A percentile compares a stretch with the other conserved stretches of the same genome.
These are phyloP conservation scores for Omphalotus olearius DNA, from an alignment of 1,284 basidiomycete genomes.

Conservation along the genomic window DNA sequence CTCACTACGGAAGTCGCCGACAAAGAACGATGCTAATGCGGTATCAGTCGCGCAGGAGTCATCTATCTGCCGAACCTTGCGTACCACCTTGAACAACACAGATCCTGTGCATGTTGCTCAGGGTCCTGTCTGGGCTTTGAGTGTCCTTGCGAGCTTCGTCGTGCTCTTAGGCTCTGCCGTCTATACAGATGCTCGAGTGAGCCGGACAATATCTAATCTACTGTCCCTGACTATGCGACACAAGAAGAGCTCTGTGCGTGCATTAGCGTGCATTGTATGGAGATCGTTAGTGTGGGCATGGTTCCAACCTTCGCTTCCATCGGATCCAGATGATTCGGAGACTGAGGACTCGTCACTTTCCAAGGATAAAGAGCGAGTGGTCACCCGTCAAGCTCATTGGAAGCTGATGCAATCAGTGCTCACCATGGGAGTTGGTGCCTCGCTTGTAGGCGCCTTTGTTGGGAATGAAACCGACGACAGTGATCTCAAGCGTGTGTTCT, in stretches of 20 bases:
- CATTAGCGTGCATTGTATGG: constrained; percentile 58
- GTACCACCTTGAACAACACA: constrained; percentile 49
- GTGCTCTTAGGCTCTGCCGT: constrained; percentile 56
- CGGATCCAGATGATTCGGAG: constrained; percentile 29
- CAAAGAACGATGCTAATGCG: constrained; percentile 10
- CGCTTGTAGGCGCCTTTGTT: constrained; percentile 51
- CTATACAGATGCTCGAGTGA: constrained; percentile 41
- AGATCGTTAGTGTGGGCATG: constrained; percentile 60
- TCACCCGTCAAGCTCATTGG: constrained; percentile 41
- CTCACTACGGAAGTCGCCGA: constrained; percentile 24
- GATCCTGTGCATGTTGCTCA: constrained; percentile 59
- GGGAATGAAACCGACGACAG: constrained; percentile 36
- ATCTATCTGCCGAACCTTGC: constrained; percentile 56
- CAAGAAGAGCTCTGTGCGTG: constrained; percentile 57
- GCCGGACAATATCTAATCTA: constrained; percentile 43
- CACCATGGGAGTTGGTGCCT: constrained; percentile 58
- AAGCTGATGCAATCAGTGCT: constrained; percentile 47
- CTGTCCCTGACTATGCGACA: constrained; percentile 53
- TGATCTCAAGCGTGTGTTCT: constrained; percentile 36
- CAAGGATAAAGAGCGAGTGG: constrained; percentile 20
- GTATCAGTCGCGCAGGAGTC: constrained; percentile 32
- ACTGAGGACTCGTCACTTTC: constrained; percentile 25
- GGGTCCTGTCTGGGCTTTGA: constrained; percentile 71
- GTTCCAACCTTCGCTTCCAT: constrained; percentile 44
- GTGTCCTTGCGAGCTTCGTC: constrained; percentile 57